Evolutionary conservation across 23 red algal genomes (phyloP).

Genomic region (Gracilariopsis chorda): DNA sequence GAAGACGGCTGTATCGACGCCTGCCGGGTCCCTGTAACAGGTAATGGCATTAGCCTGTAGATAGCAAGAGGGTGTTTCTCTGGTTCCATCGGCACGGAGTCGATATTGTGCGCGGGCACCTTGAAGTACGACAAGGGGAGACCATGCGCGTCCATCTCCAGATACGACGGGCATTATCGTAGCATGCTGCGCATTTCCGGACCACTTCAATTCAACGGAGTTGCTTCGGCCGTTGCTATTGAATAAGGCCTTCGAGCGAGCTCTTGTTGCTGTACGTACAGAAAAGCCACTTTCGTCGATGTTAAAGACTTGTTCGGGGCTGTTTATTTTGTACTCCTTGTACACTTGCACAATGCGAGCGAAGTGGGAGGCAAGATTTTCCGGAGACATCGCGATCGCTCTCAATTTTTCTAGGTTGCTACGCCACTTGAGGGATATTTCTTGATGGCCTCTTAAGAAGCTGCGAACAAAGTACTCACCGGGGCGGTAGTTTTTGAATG

Average conservation of each 20-base stretch:
- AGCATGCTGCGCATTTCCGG: neutral
- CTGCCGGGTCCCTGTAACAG: neutral
- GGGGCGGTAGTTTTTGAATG: too few species aligned
- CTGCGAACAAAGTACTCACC: too few species aligned
- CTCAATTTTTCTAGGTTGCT: neutral
- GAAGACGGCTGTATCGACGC: neutral
- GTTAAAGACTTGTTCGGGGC: too few species aligned
- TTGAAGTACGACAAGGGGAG: neutral
- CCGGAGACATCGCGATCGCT: neutral
- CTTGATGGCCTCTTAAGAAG: neutral
- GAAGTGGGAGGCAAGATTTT: constrained; percentile 7
- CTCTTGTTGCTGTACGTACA: neutral
- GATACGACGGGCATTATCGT: constrained; percentile 23
- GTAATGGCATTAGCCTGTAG: neutral
- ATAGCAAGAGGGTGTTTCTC: neutral
- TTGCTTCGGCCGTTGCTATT: neutral
- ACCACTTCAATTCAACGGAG: neutral
- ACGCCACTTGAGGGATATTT: neutral
- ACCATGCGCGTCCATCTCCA: neutral
- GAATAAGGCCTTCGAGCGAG: neutral
- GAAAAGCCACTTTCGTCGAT: constrained; percentile 32
- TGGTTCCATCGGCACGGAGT: neutral
- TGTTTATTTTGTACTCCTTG: constrained; percentile 18
- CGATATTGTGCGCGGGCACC: neutral
- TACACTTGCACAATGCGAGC: neutral